A percentile compares a stretch with the other conserved stretches of the same genome.
phyloP scores from a whole-genome alignment of 129 eudicot species.

The Cynara cardunculus region DNA sequence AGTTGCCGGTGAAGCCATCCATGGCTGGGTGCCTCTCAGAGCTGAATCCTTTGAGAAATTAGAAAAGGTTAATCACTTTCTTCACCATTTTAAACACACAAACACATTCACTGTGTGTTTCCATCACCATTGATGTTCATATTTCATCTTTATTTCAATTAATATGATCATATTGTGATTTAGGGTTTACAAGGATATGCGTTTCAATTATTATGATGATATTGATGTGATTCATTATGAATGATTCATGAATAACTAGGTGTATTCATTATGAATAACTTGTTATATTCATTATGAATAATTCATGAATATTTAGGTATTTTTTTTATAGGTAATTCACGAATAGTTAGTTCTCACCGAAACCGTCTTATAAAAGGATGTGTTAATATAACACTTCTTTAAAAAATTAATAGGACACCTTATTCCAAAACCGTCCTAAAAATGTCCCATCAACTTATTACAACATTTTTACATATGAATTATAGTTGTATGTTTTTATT shows the following conservation, averaged over 20 bases:
- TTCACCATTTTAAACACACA: constrained; percentile 1
- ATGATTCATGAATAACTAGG: neutral
- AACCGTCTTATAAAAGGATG: no score
- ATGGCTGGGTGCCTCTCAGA: constrained; percentile 81
- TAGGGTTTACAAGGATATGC: constrained; percentile 2
- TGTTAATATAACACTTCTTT: no score
- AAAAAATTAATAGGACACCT: no score
- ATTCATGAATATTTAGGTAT: neutral
- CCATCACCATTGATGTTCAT: neutral
- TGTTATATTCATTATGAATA: no score
- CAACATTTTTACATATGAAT: no score
- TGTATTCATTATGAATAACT: neutral
- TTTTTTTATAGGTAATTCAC: neutral
- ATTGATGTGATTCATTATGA: neutral
- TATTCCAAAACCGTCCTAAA: no score
- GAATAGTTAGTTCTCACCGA: neutral
- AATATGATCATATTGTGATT: neutral
- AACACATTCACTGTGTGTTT: constrained; percentile 17
- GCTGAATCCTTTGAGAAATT: constrained; percentile 81
- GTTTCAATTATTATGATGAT: neutral
- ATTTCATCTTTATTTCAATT: neutral
- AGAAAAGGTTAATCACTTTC: constrained; percentile 57
- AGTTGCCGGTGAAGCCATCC: constrained; percentile 84
- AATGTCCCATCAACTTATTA: no score
- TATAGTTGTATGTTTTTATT: no score